Conservation (phyloP, 2,329 filamentous ascomycete species). For the Shiraia bambusicola region DNA sequence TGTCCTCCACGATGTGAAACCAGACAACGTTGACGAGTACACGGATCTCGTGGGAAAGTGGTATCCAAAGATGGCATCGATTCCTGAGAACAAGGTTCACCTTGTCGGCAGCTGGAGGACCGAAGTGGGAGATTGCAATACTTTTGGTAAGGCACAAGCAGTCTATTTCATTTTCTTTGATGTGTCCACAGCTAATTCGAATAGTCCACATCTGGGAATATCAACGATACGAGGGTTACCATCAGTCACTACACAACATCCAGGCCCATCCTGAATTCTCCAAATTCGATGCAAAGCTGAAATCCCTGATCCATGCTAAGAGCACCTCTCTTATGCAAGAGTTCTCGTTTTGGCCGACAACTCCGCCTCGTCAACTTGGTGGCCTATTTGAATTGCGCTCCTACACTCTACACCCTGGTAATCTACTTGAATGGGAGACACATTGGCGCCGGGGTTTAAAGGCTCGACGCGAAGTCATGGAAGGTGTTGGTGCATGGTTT, state of each 20-base stretch:
- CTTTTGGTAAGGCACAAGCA: conserved; percentile 69
- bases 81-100: conserved; percentile 89
- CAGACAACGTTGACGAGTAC: conserved; percentile 94
- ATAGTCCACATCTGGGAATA: conserved; percentile 99
- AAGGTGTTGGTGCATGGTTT: conserved; percentile 97
- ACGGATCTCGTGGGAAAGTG: conserved; percentile 83
- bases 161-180: neutral
- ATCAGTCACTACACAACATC: conserved; percentile 85
- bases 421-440: conserved; percentile 96
- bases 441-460: conserved; percentile 93
- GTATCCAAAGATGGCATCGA: conserved; percentile 86
- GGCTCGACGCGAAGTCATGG: conserved; percentile 94
- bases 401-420: conserved; percentile 93
- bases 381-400: conserved; percentile 95
- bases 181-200: conserved; percentile 12
- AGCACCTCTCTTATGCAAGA: conserved; percentile 95
- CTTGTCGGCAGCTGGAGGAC: conserved; percentile 97
- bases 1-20: conserved; percentile 93
- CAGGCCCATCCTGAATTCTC: conserved; percentile 79
- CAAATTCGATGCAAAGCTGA: conserved; percentile 81
- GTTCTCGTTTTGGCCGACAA: conserved; percentile 99
- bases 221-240: conserved; percentile 93
- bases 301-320: conserved; percentile 80
- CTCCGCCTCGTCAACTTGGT: conserved; percentile 82
- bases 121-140: conserved; percentile 95